A percentile compares a stretch with the other conserved stretches of the same genome.
Conservation (phyloP, 1,139 yeast species). For the Nematodospora anomalae region DNA sequence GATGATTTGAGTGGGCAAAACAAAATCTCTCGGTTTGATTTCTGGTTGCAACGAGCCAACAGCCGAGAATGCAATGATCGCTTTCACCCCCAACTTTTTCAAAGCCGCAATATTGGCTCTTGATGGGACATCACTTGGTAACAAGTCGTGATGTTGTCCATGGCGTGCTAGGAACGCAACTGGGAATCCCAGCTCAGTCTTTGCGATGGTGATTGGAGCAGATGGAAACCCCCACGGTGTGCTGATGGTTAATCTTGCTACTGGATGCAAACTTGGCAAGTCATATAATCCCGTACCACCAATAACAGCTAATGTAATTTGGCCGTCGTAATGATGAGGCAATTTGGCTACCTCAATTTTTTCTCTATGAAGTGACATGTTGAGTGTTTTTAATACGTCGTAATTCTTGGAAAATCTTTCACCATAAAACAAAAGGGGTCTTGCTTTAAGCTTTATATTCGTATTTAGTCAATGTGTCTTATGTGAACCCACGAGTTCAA, state of each 20-base stretch:
- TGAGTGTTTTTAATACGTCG: constrained; percentile 4
- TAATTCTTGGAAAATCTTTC: constrained; percentile 3
- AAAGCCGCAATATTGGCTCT: constrained; percentile 96
- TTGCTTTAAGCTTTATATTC: no score
- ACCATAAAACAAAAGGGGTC: constrained; percentile 3
- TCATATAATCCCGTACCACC: constrained; percentile 99
- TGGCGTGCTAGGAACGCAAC: constrained; percentile 96
- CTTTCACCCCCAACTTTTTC: constrained; percentile 81
- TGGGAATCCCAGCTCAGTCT: constrained; percentile 71
- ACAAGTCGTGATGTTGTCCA: constrained; percentile 82
- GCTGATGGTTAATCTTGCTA: constrained; percentile 72
- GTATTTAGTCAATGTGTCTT: no score
- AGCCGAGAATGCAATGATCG: constrained; percentile 89
- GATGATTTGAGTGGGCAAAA: constrained; percentile 90
- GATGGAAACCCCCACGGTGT: constrained; percentile 99
- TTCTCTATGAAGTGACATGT: constrained; percentile 43
- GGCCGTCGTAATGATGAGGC: constrained; percentile 41
- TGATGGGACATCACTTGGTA: constrained; percentile 90
- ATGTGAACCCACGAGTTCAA: neutral
- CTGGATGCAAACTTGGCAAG: constrained; percentile 77
- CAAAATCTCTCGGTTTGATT: constrained; percentile 92
- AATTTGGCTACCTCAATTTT: constrained; percentile 24
- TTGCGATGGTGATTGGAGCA: constrained; percentile 86
- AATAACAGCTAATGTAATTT: constrained; percentile 78
- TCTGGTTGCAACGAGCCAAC: constrained; percentile 93